These are phyloP conservation scores for Suillus brevipes DNA, from an alignment of 768 basidiomycete genomes.

Conservation along the genomic window DNA sequence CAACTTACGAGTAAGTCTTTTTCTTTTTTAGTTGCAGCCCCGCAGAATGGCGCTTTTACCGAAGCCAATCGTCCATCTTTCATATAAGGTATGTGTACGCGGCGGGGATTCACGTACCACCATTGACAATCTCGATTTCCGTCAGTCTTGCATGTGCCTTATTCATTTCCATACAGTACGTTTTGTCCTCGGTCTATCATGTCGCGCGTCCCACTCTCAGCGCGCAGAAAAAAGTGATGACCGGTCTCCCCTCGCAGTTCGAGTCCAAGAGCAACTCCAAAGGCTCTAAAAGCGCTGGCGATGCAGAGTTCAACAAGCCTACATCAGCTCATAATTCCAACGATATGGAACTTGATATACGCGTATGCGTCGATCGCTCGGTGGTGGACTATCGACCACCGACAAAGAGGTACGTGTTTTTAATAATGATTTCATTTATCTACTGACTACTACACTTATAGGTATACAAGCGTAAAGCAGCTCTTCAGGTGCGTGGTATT, in stretches of 20 bases:
- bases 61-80: conserved; percentile 26
- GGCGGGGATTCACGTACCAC: neutral
- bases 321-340: neutral
- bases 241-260: conserved; percentile 25
- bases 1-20: conserved; percentile 42
- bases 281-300: conserved; percentile 13
- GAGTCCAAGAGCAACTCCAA: conserved; percentile 12
- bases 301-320: conserved; percentile 21
- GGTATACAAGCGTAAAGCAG: too few species aligned
- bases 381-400: conserved; percentile 18
- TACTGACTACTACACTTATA: too few species aligned
- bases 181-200: neutral
- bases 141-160: conserved; percentile 26
- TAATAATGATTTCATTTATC: too few species aligned
- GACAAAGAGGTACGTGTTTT: too few species aligned
- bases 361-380: conserved; percentile 30
- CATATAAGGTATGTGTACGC: conserved; percentile 27
- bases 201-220: conserved; percentile 14
- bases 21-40: neutral
- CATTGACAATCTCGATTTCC: neutral
- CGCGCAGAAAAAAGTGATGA: conserved; percentile 18
- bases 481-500: too few species aligned
- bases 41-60: conserved; percentile 35
- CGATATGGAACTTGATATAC: conserved; percentile 32
- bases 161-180: conserved; percentile 35